Evolutionary conservation across 352 stramenopile genomes (phyloP), one percentile per base, ranked within the genome.

Genomic region (Hyaloperonospora arabidopsidis): DNA sequence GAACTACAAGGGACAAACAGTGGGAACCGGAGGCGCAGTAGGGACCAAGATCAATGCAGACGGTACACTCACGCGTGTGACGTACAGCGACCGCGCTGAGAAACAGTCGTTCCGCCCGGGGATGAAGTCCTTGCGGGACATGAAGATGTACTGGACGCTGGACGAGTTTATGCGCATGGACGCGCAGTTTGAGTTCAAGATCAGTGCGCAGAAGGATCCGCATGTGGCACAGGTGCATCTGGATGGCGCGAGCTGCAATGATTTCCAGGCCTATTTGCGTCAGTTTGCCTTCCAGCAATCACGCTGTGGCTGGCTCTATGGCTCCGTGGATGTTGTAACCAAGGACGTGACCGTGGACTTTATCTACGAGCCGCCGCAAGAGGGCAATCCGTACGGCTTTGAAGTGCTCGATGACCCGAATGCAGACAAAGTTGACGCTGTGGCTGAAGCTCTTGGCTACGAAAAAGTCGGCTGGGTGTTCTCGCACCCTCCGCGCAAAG

Each of bases 121-220:
- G 6, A 86, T 98, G 74, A 89, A 98, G 66, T 72, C 95, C 28
- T 70, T 99, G 44, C 77, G 95, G 1, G 92, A 97, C 66, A 99
- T 99, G 84, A 99, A 99, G 76, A 99, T 98, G 94, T 76, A 97
- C 59, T 99, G 96, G 96, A 98, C 95, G 32, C 69, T 99, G 10
- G 79, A 81, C 45, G 95, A 99, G 74, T 99, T 98, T 71, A 95
- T 96, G 60, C 90, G 86, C 48, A 97, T 99, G 89, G 95, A 99
- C 67, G 81, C 92, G 28, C 81, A 98, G 61, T 99, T 97, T 65
- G 91, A 96, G 53, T 98, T 97, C 77, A 98, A 98, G 73, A 93
- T 98, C 51, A 92, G 94, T 57, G 77, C 87, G 40, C 93, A 98
- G 67, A 95, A 97, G 64, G 72, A 77, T 29, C 76, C 85, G 17